These are phyloP conservation scores for Blastocystis sp. DNA, from an alignment of 352 stramenopile species.

Conservation along the genomic window DNA sequence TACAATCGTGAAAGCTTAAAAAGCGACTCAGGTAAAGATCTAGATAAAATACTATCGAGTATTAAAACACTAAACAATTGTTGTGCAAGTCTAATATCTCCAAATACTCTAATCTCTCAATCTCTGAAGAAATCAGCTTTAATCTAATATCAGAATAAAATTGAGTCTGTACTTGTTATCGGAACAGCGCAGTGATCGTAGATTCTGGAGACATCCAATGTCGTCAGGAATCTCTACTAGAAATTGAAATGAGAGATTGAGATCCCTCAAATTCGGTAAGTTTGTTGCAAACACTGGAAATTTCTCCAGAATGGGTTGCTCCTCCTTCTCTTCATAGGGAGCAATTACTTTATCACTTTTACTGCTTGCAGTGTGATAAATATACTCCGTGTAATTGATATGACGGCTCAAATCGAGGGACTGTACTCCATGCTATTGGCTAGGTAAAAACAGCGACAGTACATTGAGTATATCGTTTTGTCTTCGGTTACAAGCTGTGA, in stretches of 20 bases:
- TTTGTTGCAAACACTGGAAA: not conserved
- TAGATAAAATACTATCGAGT: not conserved
- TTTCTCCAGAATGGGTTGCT: not conserved
- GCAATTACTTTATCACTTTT: not conserved
- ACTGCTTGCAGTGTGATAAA: constrained; percentile 20
- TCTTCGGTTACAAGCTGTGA: not conserved
- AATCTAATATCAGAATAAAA: not conserved
- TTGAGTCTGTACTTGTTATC: not conserved
- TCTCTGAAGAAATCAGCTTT: not conserved
- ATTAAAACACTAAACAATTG: not conserved
- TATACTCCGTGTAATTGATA: constrained; percentile 56
- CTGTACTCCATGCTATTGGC: not conserved
- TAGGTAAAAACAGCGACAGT: not conserved
- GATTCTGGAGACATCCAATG: not conserved
- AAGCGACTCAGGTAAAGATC: not conserved
- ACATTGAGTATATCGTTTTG: not conserved
- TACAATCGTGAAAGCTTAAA: not conserved
- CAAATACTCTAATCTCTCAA: not conserved
- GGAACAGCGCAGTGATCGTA: not conserved
- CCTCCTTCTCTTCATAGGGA: not conserved
- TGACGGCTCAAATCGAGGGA: constrained; percentile 36
- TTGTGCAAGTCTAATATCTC: constrained; percentile 43
- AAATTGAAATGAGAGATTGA: constrained; percentile 18
- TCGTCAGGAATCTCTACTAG: constrained; percentile 32
- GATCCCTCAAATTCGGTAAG: not conserved